phyloP scores from a whole-genome alignment of 2,329 filamentous ascomycete species.

The Mycosphaerelloides madeirae region DNA sequence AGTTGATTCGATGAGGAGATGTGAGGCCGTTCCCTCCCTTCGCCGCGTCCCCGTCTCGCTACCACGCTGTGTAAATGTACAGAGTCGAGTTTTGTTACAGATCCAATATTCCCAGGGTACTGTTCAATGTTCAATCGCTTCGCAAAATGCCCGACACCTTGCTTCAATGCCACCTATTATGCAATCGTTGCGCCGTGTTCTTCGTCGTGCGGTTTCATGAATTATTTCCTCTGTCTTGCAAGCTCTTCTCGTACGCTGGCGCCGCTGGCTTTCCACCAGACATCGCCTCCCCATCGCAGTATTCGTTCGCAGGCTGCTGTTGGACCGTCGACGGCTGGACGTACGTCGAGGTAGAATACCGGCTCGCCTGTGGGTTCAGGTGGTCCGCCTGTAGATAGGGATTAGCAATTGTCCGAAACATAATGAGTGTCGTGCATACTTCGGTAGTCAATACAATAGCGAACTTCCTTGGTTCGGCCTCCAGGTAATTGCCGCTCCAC shows the following conservation, averaged over 20 bases:
- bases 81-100: constrained; percentile 3
- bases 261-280: constrained; percentile 87
- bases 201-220: no score
- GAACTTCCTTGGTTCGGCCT: constrained; percentile 68
- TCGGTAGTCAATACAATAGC: constrained; percentile 78
- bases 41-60: neutral
- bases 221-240: constrained; percentile 25
- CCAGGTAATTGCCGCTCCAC: constrained; percentile 65
- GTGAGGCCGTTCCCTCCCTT: no score
- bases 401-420: neutral
- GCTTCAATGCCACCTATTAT: constrained; percentile 3
- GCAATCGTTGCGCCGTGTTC: neutral
- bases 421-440: no score
- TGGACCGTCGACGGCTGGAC: constrained; percentile 79
- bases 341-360: constrained; percentile 91
- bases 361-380: constrained; percentile 82
- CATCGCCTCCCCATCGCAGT: constrained; percentile 84
- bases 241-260: constrained; percentile 55
- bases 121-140: no score
- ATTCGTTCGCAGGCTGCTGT: constrained; percentile 74
- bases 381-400: constrained; percentile 62
- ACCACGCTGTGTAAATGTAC: neutral
- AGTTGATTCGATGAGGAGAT: no score
- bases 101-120: no score
- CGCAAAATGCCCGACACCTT: neutral